Evolutionary conservation across 2,329 filamentous ascomycete species (phyloP).

Genomic region (Aspergillus nomiae): DNA sequence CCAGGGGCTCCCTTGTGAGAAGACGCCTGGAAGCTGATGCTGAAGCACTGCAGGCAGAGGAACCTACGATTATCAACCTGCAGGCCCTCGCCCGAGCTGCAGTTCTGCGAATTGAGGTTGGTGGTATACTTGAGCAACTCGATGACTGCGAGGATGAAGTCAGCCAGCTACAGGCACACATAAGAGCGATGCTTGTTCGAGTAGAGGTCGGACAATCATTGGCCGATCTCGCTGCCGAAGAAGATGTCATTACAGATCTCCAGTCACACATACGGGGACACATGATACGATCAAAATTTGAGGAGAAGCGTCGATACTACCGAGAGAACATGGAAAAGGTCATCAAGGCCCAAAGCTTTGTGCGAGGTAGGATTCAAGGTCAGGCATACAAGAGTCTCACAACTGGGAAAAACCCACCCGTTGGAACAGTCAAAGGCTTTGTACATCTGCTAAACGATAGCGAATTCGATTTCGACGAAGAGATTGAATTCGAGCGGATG

Average conservation of each 20-base stretch:
- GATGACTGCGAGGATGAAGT: constrained; percentile 68
- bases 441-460: constrained; percentile 97
- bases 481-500: constrained; percentile 93
- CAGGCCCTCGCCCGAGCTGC: constrained; percentile 46
- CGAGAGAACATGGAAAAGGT: constrained; percentile 98
- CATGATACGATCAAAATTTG: constrained; percentile 73
- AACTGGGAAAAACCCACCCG: constrained; percentile 92
- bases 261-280: constrained; percentile 75
- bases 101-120: constrained; percentile 42
- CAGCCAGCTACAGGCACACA: constrained; percentile 70
- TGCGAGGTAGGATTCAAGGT: constrained; percentile 91
- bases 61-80: constrained; percentile 33
- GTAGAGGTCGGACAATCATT: constrained; percentile 73
- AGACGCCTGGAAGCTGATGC: constrained; percentile 32
- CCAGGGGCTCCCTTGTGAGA: constrained; percentile 46
- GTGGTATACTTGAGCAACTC: constrained; percentile 67
- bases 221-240: constrained; percentile 76
- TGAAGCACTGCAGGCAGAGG: constrained; percentile 34
- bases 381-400: constrained; percentile 98
- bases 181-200: constrained; percentile 77
- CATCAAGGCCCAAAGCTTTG: constrained; percentile 96
- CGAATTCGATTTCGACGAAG: constrained; percentile 98
- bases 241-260: constrained; percentile 72
- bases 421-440: constrained; percentile 96
- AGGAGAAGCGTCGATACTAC: constrained; percentile 85